Base-by-base conservation (phyloP, 805 yeast species). In the Metschnikowia reukaufii region DNA sequence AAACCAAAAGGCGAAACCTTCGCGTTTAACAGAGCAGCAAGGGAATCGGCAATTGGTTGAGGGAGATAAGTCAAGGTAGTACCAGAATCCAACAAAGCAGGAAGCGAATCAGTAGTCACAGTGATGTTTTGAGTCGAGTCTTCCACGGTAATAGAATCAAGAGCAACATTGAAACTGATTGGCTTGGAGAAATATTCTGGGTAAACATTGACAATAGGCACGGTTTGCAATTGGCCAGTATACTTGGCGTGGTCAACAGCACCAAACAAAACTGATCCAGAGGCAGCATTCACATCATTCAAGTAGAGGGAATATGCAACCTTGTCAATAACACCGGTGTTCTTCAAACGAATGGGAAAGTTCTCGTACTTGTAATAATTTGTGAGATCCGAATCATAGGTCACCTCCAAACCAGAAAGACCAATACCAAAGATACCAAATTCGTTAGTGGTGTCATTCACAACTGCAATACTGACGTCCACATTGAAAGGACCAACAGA, bases 251-350 rank as follows among this genome's bases (percentile, higher is more conserved):
- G 16, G 40, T 72, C 42, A 10, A 41, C 45, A 25, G 15, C 35
- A 19, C 39, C 39, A 21, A 36, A 36, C 39, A 36, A 36, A 19
- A 36, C 29, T 1, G 64, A 57, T 8, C 77, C 77, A 2, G 63
- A 31, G 9, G 40, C 47, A n/a, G 29, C 30, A 4, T 19, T 13
- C 3, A 8, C 15, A 15, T 20, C 17, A 29, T 36, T 77, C 62
- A 87, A 70, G 57, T 71, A 85, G 45, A 87, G 67, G 0, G 92
- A 85, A 62, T 84, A 87, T 0, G 78, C 78, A 34, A 73, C 72
- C 41, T 76, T 73, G 36, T 73, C 56, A 49, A 82, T 85, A 33
- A 77, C 58, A 0, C 90, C 91, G 45, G 78, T 76, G 29, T 68
- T 60, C 42, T 74, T 81, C 70, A 88, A 64, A 4, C 29, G 39